These are phyloP conservation scores for Aspergillus aculeatinus DNA, from an alignment of 2,329 filamentous ascomycete genomes.

Conservation along the genomic window DNA sequence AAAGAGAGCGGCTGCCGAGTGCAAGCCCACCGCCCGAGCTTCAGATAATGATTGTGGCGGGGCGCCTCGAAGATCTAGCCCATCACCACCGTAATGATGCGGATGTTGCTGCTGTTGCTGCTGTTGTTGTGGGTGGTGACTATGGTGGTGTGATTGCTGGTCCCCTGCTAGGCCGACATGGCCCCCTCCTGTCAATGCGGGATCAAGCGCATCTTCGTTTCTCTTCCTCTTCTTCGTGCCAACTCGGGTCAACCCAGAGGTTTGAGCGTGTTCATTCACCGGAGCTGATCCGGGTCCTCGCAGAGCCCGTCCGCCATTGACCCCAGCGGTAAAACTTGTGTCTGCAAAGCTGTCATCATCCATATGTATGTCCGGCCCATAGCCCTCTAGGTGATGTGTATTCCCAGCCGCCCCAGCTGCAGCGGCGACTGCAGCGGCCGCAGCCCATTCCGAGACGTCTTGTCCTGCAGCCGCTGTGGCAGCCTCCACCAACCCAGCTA, in stretches of 20 bases:
- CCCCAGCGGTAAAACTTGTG: constrained; percentile 30
- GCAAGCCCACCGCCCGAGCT: constrained; percentile 51
- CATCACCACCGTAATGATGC: constrained; percentile 31
- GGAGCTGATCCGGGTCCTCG: constrained; percentile 24
- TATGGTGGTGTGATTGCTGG: constrained; percentile 25
- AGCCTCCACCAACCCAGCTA: constrained; percentile 48
- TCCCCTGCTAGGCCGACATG: constrained; percentile 24
- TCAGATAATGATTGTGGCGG: constrained; percentile 43
- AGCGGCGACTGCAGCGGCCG: constrained; percentile 47
- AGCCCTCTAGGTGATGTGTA: constrained; percentile 42
- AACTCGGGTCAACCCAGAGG: constrained; percentile 32
- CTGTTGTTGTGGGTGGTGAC: constrained; percentile 13
- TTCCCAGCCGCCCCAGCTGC: constrained; percentile 48
- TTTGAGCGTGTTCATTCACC: constrained; percentile 29
- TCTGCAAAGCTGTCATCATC: constrained; percentile 42
- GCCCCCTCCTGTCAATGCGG: constrained; percentile 31
- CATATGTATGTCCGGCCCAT: constrained; percentile 40
- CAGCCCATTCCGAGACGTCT: constrained; percentile 43
- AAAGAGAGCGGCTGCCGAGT: constrained; percentile 56
- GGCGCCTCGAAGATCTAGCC: constrained; percentile 38
- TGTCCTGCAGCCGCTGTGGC: constrained; percentile 47
- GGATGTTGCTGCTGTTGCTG: constrained; percentile 27
- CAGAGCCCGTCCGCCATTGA: constrained; percentile 28
- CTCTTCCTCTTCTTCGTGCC: constrained; percentile 44
- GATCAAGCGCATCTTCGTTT: constrained; percentile 40